Evolutionary conservation across 371 early-diverging fungal species (phyloP), one percentile per base, ranked within the genome.

Genomic region (Apophysomyces variabilis): DNA sequence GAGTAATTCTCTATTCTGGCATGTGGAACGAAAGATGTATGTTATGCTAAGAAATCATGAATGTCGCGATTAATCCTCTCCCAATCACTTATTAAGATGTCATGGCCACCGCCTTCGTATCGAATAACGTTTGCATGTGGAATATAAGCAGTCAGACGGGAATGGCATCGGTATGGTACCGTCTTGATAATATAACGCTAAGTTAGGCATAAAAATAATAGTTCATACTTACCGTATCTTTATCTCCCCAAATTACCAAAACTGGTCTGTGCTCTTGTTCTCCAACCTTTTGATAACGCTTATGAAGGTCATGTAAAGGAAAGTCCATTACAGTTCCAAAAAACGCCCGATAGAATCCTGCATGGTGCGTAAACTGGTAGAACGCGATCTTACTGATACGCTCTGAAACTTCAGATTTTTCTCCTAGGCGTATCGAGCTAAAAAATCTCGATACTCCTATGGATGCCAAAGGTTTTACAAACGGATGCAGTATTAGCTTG

Each of bases 291-390:
- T 69, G 38, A 57, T 73, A 85, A 21, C 79, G 70, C 1, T 65
- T 69, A 16, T 66, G 67, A 32, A 81, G 54, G 13, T 60, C 72
- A 60, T 64, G 65, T n/a, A 80, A 71, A 0, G 83, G 80, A 50
- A 70, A 85, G 21, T 79, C 76, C 21, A 70, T 66, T 0, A 75
- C 70, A 1, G 85, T 78, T 14, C 74, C 64, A 3, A 77, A 18
- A 45, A 85, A 79, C 9, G 85, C 82, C 35, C 73, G 75, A 14
- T 82, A 62, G 38, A 80, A 77, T 7, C 85, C 85, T n/a, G 82
- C 71, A 64, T 85, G 83, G 59, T 76, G 66, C 3, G 58, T 56
- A 38, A 85, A 75, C 56, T 85, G 83, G 38, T 74, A 67, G 13
- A 65, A 46, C 3, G 65, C 72, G 18, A 74, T 68, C 11, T 46